Evolutionary conservation across 176 grass and related monocot genomes (phyloP), one percentile per base, ranked within the genome.

Genomic region (Aegilops longissima): DNA sequence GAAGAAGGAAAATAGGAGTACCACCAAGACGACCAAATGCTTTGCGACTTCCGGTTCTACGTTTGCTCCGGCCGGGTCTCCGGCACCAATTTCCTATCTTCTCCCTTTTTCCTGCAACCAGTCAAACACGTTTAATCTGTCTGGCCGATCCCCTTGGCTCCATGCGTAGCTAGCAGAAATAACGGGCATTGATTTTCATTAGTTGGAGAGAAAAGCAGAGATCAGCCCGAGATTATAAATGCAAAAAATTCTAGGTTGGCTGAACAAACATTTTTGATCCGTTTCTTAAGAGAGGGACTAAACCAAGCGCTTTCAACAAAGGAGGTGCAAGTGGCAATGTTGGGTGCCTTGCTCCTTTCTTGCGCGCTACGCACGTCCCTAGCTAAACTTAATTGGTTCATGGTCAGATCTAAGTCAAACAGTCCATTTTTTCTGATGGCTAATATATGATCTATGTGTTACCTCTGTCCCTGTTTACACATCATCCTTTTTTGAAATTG

Each of bases 301-400:
- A 23, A 31, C 4, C 45, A 76, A 30, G 76, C 27, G 49, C 36
- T 86, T 80, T 81, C 25, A 13, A 17, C 47, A 29, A 30, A 42
- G 27, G 29, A 51, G 11, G 66, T 47, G 77, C 30, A 4, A 4
- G 17, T 12, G 27, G 49, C 47, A 35, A 49, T 83, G 79, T 79
- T 13, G 12, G 67, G 4, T 21, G 12, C 6, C 67, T 56, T 64
- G 68, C 61, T 83, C 70, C 51, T 29, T 73, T 73, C 73, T 70
- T 61, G 47, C 23, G 20, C 31, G 18, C 75, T 63, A 66, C 80
- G 68, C 76, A 89, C 76, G 68, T 65, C 72, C 42, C 35, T 62
- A 30, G 52, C 44, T 31, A 9, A 51, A 8, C 61, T 6, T 47
- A 24, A 29, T 17, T 73, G 18, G n/a, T 21, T 52, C 63, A 61